Evolutionary conservation across 108 stramenopile species (phyloP).

Genomic region (Discostella stelligeroides): DNA sequence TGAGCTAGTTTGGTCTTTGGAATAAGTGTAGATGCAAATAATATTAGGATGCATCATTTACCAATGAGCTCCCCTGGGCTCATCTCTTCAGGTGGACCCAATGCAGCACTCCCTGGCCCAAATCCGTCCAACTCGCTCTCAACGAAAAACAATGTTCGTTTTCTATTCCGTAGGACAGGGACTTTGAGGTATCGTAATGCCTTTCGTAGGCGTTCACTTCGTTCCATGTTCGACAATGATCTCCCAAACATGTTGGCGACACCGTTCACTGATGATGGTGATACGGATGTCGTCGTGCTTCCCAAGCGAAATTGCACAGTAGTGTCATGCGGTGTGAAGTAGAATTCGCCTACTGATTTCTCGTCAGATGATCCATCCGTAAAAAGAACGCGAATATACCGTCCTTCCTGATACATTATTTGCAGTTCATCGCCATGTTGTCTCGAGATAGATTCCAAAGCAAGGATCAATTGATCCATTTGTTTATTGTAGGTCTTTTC

Average conservation of each 20-base stretch:
- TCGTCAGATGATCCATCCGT: conserved; percentile 66
- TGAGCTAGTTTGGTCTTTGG: conserved; percentile 34
- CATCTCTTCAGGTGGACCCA: conserved; percentile 81
- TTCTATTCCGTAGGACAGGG: conserved; percentile 79
- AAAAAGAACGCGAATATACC: conserved; percentile 72
- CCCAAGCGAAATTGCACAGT: conserved; percentile 85
- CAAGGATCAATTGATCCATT: conserved; percentile 59
- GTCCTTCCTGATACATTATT: conserved; percentile 52
- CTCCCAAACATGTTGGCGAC: conserved; percentile 7
- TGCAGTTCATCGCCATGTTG: conserved; percentile 58
- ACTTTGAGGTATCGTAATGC: conserved; percentile 73
- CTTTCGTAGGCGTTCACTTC: conserved; percentile 74
- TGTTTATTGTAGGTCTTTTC: conserved; percentile 38
- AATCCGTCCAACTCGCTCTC: conserved; percentile 81
- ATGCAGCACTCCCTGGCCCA: conserved; percentile 71
- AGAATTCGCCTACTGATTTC: conserved; percentile 77
- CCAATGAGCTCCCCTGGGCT: conserved; percentile 55
- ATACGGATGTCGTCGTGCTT: neutral
- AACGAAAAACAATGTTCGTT: conserved; percentile 72
- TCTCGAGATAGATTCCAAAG: conserved; percentile 46
- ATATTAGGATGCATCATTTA: neutral
- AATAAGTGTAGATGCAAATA: neutral
- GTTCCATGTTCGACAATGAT: conserved; percentile 65
- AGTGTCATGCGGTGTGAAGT: conserved; percentile 82
- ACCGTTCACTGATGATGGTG: neutral